Evolutionary conservation across 495 filamentous ascomycete genomes (phyloP).

Genomic region (Diplogelasinospora grovesii): DNA sequence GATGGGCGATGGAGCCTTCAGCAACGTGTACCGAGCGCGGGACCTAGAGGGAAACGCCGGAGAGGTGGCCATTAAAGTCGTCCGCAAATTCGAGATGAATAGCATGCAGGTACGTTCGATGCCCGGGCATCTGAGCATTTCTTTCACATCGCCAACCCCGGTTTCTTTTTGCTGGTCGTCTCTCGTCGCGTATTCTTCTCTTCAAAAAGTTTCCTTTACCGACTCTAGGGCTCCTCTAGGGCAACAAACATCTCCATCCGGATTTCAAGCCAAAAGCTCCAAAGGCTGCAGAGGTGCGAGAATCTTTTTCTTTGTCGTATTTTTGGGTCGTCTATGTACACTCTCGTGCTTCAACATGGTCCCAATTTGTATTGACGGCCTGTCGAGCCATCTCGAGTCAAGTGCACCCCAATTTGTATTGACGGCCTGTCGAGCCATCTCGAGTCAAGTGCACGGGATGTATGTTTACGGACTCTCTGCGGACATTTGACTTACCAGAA

Average conservation of each 20-base stretch:
- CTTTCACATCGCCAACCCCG: constrained; percentile 21
- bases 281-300: constrained; percentile 95
- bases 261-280: constrained; percentile 83
- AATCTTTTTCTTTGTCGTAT: constrained; percentile 28
- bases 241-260: constrained; percentile 82
- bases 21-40: constrained; percentile 88
- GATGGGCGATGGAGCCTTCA: constrained; percentile 99
- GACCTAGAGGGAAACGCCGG: constrained; percentile 61
- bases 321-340: constrained; percentile 3
- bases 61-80: constrained; percentile 96
- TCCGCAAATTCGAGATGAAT: constrained; percentile 98
- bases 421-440: constrained; percentile 2
- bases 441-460: constrained; percentile 15
- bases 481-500: constrained; percentile 8
- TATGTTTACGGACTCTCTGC: not conserved
- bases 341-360: constrained; percentile 6
- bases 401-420: constrained; percentile 11
- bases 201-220: constrained; percentile 31
- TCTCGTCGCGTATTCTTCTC: constrained; percentile 15
- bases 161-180: constrained; percentile 26
- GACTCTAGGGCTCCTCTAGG: constrained; percentile 50
- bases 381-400: constrained; percentile 10
- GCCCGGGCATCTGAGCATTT: constrained; percentile 9
- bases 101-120: constrained; percentile 78
- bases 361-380: not conserved